A percentile compares a stretch with the other conserved stretches of the same genome.
Conservation (phyloP, 2,329 filamentous ascomycete genomes). For the Fusarium setosum region DNA sequence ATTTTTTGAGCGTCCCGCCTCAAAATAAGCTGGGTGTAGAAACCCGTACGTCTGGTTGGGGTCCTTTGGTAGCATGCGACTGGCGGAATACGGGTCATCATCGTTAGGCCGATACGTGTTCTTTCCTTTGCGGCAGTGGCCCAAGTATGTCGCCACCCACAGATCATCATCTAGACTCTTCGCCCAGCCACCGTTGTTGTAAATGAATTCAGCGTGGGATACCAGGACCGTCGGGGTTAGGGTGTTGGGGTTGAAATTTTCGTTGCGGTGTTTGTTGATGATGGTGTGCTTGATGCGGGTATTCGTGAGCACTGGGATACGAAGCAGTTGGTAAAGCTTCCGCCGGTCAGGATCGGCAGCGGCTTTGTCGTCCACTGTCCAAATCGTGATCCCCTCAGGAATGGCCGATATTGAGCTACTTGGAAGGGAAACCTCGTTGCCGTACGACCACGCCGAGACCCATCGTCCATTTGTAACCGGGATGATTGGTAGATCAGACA, state of each 20-base stretch:
- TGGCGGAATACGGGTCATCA: background rate
- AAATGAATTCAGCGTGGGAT: slow-evolving; percentile 5
- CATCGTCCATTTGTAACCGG: background rate
- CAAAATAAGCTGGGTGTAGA: background rate
- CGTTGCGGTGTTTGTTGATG: background rate
- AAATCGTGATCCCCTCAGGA: slow-evolving; percentile 1
- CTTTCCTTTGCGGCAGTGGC: background rate
- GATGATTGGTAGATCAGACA: background rate
- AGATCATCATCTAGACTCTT: background rate
- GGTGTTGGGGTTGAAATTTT: background rate
- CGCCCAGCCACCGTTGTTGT: background rate
- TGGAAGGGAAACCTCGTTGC: background rate
- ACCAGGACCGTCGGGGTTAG: background rate
- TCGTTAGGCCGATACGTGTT: slow-evolving; percentile 9
- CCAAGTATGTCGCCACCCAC: background rate
- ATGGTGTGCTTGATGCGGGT: background rate
- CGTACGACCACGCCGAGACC: background rate
- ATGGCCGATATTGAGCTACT: background rate
- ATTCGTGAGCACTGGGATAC: background rate
- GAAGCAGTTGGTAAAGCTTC: background rate
- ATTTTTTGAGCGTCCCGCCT: background rate
- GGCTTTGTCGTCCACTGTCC: background rate
- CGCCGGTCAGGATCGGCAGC: background rate
- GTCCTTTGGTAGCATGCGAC: background rate
- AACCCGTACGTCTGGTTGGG: background rate